Evolutionary conservation across 2,329 filamentous ascomycete genomes (phyloP), one percentile per base, ranked within the genome.

Genomic region (Exophiala calicioides): DNA sequence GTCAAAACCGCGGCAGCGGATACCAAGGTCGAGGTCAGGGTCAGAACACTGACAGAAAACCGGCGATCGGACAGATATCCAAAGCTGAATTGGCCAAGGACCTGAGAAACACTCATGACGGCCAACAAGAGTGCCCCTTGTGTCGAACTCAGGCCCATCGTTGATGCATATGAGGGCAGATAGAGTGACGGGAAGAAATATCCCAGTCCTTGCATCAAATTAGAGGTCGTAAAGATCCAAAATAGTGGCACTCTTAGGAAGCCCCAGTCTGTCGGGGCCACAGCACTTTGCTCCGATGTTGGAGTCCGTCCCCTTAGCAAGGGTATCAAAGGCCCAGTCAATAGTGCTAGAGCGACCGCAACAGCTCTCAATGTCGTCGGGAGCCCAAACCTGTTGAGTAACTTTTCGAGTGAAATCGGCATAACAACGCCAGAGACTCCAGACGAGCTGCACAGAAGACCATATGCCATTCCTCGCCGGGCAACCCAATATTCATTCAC

Each of bases 371-470:
- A 59, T 1, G 74, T 73, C 58, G 58, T 19, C 61, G 60, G 64
- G 51, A 68, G 74, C 9, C 73, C 71, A 46, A 68, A 73, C 2
- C 45, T 59, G 12, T 63, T 57, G 4, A 77, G 55, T 3, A 75
- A 57, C 52, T 66, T 68, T 53, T 74, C 65, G 6, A 77, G 57
- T 6, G 70, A 57, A 3, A 77, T 45, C 0, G 74, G 75, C 33
- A 77, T 64, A 7, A 73, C 62, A 3, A 70, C 67, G 3, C 75
- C 74, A 1, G 70, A 70, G 3, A 71, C 55, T 2, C 74, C 76
- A 9, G 71, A 68, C 0, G 57, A 47, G n/a, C 26, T 34, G 46
- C 52, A 59, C 21, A 59, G 27, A 9, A 59, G 12, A 1, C 56
- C 55, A 26, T 56, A 59, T 7, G 57, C 57, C 52, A 59, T 56